These are phyloP conservation scores for Camillea tinctor DNA, from an alignment of 2,329 filamentous ascomycete genomes.

Conservation along the genomic window DNA sequence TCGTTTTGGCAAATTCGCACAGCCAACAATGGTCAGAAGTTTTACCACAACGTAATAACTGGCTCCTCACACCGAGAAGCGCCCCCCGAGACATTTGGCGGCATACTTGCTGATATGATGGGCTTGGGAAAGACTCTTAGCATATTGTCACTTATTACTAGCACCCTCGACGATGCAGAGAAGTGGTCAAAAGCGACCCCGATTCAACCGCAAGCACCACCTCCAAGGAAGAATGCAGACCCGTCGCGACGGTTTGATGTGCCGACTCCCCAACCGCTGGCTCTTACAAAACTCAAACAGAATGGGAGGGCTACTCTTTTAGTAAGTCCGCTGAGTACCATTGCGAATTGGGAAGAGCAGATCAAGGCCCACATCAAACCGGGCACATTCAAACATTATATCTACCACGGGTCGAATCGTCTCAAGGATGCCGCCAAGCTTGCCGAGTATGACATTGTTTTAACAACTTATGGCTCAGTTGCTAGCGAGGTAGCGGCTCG, in stretches of 20 bases:
- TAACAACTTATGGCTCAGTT: slow-evolving; percentile 90
- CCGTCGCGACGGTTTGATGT: slow-evolving; percentile 36
- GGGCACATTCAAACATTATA: slow-evolving; percentile 66
- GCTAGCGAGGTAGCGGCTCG: slow-evolving; percentile 72
- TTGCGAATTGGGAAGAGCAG: slow-evolving; percentile 94
- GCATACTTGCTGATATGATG: slow-evolving; percentile 84
- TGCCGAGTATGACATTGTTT: slow-evolving; percentile 74
- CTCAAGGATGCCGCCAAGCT: slow-evolving; percentile 68
- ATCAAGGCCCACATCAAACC: slow-evolving; percentile 76
- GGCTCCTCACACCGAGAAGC: slow-evolving; percentile 59
- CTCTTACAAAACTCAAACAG: slow-evolving; percentile 51
- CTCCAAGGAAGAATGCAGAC: slow-evolving; percentile 38
- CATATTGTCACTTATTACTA: slow-evolving; percentile 73
- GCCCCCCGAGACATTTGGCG: slow-evolving; percentile 68
- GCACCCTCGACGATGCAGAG: slow-evolving; percentile 60
- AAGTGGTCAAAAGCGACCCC: slow-evolving; percentile 60
- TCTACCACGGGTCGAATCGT: slow-evolving; percentile 82
- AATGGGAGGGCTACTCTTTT: slow-evolving; percentile 82
- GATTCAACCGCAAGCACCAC: slow-evolving; percentile 43
- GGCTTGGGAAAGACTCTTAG: slow-evolving; percentile 85
- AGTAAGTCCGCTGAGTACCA: slow-evolving; percentile 84
- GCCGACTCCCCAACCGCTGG: slow-evolving; percentile 43
- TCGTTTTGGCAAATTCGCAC: slow-evolving; percentile 74
- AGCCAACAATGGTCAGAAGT: slow-evolving; percentile 48
- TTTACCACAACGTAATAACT: slow-evolving; percentile 84